Percentiles rank a stretch among this genome's conserved stretches.
Conservation (phyloP, 345 rosid species). For the Lagerstroemia speciosa region DNA sequence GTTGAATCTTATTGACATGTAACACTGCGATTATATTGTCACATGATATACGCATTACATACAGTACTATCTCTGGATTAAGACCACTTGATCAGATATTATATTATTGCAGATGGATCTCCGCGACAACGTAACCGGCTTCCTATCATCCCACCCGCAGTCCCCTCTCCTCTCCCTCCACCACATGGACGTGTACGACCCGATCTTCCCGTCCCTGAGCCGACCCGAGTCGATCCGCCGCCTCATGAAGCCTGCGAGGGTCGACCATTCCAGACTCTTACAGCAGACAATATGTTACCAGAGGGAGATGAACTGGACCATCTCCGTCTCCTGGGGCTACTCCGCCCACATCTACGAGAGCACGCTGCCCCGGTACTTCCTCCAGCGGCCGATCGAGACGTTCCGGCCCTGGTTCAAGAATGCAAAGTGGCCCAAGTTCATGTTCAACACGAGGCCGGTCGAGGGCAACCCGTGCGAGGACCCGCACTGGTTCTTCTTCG, state of each 20-base stretch:
- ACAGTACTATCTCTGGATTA: too few species aligned
- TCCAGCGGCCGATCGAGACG: conserved; percentile 41
- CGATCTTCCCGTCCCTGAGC: conserved; percentile 48
- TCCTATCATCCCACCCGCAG: conserved; percentile 53
- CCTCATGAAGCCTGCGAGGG: conserved; percentile 45
- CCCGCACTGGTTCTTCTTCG: conserved; percentile 57
- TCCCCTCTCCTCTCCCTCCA: conserved; percentile 47
- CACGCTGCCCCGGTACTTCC: conserved; percentile 35
- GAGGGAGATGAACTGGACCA: conserved; percentile 41
- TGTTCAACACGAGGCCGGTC: conserved; percentile 38
- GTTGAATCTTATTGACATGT: not conserved
- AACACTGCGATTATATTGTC: too few species aligned
- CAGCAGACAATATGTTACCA: conserved; percentile 44
- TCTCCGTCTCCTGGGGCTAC: conserved; percentile 63
- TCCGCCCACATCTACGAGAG: conserved; percentile 48
- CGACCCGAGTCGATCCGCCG: conserved; percentile 37
- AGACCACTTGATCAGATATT: too few species aligned
- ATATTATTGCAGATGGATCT: conserved; percentile 65
- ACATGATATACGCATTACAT: too few species aligned
- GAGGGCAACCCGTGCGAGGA: conserved; percentile 35
- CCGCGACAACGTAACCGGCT: conserved; percentile 48
- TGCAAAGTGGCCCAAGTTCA: conserved; percentile 26
- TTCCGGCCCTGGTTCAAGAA: conserved; percentile 35
- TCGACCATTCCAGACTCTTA: conserved; percentile 22
- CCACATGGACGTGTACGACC: conserved; percentile 44